Conservation (phyloP, 2,329 filamentous ascomycete genomes). For the Pseudocercospora crystallina region DNA sequence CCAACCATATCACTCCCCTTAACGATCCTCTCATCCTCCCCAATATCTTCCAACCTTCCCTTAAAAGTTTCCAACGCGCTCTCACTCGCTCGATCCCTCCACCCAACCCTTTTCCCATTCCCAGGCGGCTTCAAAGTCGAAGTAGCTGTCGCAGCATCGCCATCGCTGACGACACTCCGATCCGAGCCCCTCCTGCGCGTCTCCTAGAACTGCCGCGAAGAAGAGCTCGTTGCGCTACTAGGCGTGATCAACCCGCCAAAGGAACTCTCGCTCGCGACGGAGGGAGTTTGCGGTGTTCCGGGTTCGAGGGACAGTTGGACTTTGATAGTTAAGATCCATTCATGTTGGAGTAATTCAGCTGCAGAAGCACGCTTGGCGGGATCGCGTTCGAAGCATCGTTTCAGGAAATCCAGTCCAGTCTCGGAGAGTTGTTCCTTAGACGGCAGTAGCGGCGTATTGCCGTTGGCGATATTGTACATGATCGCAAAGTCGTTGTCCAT, state of each 20-base stretch:
- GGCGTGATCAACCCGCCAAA: conserved; percentile 16
- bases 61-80: no score
- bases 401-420: conserved; percentile 82
- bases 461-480: conserved; percentile 99
- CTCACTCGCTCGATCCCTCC: no score
- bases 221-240: conserved; percentile 9
- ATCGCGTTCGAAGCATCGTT: conserved; percentile 82
- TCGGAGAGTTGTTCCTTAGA: conserved; percentile 78
- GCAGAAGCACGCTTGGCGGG: conserved; percentile 76
- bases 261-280: conserved; percentile 13
- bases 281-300: conserved; percentile 44
- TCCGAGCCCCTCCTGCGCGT: background rate
- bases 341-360: conserved; percentile 86
- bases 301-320: conserved; percentile 49
- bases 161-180: conserved; percentile 5
- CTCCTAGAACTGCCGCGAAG: conserved; percentile 13
- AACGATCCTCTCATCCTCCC: no score
- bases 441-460: conserved; percentile 86
- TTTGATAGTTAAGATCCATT: conserved; percentile 68
- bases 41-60: no score
- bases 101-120: no score
- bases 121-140: no score
- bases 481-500: conserved; percentile 99
- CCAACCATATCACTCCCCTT: no score
- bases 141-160: background rate